A percentile compares a stretch with the other conserved stretches of the same genome.
Conservation (phyloP, 768 basidiomycete genomes). For the Boletus eberwhitei region DNA sequence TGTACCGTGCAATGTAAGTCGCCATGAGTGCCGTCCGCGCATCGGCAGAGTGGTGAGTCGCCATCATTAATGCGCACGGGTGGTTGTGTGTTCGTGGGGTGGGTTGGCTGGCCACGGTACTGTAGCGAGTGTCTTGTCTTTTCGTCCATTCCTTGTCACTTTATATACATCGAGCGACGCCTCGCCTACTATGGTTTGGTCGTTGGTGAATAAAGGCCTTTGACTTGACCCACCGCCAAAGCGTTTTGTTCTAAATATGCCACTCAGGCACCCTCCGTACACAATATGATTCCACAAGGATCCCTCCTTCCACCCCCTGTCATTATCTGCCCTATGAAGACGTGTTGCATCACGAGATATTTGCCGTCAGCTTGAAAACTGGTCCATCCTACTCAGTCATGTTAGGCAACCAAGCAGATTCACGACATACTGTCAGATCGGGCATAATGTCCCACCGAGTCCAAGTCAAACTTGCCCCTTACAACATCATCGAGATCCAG, state of each 20-base stretch:
- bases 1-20: constrained; percentile 25
- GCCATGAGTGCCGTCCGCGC: constrained; percentile 33
- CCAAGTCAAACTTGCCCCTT: constrained; percentile 60
- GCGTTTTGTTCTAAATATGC: constrained; percentile 9
- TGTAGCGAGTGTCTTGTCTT: background rate
- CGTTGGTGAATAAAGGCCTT: constrained; percentile 15
- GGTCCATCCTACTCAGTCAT: constrained; percentile 5
- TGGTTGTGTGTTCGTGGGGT: background rate
- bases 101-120: background rate
- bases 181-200: constrained; percentile 6
- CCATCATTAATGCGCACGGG: constrained; percentile 5
- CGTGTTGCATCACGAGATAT: background rate
- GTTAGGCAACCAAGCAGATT: background rate
- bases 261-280: background rate
- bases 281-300: constrained; percentile 1
- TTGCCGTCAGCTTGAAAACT: constrained; percentile 29
- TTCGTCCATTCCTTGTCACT: background rate
- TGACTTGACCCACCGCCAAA: constrained; percentile 5
- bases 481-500: constrained; percentile 56
- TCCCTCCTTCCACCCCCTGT: background rate
- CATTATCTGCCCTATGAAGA: background rate
- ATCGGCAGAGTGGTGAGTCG: constrained; percentile 31
- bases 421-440: constrained; percentile 48
- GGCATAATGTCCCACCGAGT: constrained; percentile 60
- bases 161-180: constrained; percentile 25